Evolutionary conservation across 2,329 filamentous ascomycete species (phyloP), one percentile per base, ranked within the genome.

Genomic region (Colletotrichum lentis): DNA sequence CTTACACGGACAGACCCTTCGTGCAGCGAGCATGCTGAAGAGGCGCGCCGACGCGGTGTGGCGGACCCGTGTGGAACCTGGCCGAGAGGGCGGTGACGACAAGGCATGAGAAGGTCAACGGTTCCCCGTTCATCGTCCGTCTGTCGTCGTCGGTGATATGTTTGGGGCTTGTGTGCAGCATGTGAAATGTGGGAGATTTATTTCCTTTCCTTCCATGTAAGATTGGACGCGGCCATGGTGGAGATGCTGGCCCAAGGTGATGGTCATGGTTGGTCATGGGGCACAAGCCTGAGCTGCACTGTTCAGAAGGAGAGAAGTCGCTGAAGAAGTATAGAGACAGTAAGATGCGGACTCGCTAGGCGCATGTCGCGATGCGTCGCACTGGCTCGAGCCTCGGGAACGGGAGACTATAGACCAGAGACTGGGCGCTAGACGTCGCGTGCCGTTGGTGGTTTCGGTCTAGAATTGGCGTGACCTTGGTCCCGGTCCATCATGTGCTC

Each of bases 1-100:
- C 39, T 41, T n/a, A 11, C 43, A 56, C n/a, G 43, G 56, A n/a
- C 41, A 58, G 43, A 58, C 56, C 56, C 56, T 58, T 58, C 11
- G 14, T 58, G 56, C 56, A 58, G 43, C 16, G 27, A 35, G 41
- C 27, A 20, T 27, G 41, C 20, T 16, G 12, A 16, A 24, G 6
- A 18, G 27, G 31, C 18, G n/a, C 12, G 20, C 35, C 31, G 31
- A 35, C 31, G 31, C 31, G 7, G 7, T 35, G 31, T 35, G 31
- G 35, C 37, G 39, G 35, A n/a, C 49, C 37, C 24, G n/a, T 22
- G 41, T 44, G 53, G 37, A 14, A 37, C 50, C 27, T 37, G 35
- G 37, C 52, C 37, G 20, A 37, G 20, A 37, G 52, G 31, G 31
- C 31, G 31, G 8, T 35, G 31, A 35, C 31, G 2, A 35, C 31